Evolutionary conservation across 345 rosid genomes (phyloP), one percentile per base, ranked within the genome.

Genomic region (Pistacia integerrima): DNA sequence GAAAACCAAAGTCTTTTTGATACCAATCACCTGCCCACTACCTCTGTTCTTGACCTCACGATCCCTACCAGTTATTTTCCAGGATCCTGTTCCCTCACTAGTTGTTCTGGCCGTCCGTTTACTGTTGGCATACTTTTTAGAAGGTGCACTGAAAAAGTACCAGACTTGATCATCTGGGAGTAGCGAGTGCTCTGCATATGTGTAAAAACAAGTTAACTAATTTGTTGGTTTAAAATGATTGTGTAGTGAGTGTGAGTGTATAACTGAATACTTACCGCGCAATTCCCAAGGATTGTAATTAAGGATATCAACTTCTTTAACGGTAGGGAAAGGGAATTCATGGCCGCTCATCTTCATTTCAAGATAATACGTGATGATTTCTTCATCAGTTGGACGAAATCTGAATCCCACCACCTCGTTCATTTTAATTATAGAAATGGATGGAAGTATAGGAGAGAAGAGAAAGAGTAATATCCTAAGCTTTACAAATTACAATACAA

Each of bases 251-350:
- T 49, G 38, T 10, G 20, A 68, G n/a, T 49, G 36, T 41, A 7
- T 5, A 41, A 41, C 5, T 6, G 8, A 41, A 0, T 41, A 41
- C 6, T 79, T 71, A 87, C 90, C 65, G 57, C 85, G 90, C 65
- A 88, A 70, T 0, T 36, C 74, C 28, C 59, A 60, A 25, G 76
- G 76, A 59, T 73, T 65, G 36, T 25, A 60, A 56, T 13, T 25
- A 44, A 38, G 49, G 44, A 73, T 5, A 51, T 58, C 48, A 22
- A 73, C 67, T 4, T 73, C 67, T 1, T 11, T 13, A 11, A 80
- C 52, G 35, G 22, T 4, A 56, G 51, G 64, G 48, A 74, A 81
- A 0, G 55, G 58, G 48, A 38, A 65, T 75, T 64, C 69, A 9
- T 11, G 17, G 58, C 48, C 67, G 0, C 46, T 5, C 66, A 73